A percentile compares a stretch with the other conserved stretches of the same genome.
Conservation (phyloP, 2,329 filamentous ascomycete genomes). For the Stagonosporopsis cucurbitacearum region DNA sequence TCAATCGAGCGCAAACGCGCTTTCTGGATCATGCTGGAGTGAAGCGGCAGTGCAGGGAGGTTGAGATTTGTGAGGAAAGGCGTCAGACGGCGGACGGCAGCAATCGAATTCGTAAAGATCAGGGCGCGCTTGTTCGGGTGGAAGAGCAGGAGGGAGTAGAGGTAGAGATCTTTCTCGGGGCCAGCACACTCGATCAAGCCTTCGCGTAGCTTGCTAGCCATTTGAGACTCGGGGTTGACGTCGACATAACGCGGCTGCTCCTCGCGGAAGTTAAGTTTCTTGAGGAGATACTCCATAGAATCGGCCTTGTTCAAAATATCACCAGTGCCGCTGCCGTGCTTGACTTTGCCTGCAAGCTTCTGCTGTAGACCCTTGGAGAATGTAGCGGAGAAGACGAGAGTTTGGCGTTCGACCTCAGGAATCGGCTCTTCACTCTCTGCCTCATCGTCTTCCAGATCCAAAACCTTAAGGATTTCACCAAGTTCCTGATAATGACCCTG, state of each 20-base stretch:
- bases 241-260: conserved; percentile 89
- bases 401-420: conserved; percentile 68
- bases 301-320: conserved; percentile 75
- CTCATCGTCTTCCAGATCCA: conserved; percentile 69
- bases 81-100: conserved; percentile 82
- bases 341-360: conserved; percentile 75
- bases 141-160: conserved; percentile 85
- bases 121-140: conserved; percentile 82
- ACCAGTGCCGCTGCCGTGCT: conserved; percentile 62
- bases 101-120: conserved; percentile 96
- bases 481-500: conserved; percentile 96
- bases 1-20: conserved; percentile 92
- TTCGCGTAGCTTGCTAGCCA: conserved; percentile 86
- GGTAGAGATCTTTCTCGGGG: conserved; percentile 95
- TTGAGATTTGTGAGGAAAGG: conserved; percentile 84
- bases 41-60: conserved; percentile 76
- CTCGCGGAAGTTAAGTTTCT: conserved; percentile 86
- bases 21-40: conserved; percentile 96
- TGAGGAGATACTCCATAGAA: conserved; percentile 90
- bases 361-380: conserved; percentile 92
- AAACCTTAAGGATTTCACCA: conserved; percentile 80
- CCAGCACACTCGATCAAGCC: conserved; percentile 90
- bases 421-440: conserved; percentile 6
- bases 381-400: conserved; percentile 94
- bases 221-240: conserved; percentile 85